Evolutionary conservation across 345 rosid genomes (phyloP), one percentile per base, ranked within the genome.

Genomic region (Salix brachista): DNA sequence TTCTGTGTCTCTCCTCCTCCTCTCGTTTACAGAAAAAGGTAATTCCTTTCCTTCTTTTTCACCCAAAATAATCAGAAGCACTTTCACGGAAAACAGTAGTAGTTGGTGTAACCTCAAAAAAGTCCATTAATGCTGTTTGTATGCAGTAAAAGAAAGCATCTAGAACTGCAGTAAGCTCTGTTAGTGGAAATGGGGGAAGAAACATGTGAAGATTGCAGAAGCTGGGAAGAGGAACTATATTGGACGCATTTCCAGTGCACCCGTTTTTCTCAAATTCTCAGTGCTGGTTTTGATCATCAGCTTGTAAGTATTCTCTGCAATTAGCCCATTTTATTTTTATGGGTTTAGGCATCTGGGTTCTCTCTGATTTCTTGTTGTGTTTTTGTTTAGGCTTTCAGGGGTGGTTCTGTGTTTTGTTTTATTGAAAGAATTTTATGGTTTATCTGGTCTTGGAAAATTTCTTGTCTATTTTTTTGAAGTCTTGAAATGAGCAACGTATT

Each of bases 151-250:
- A 56, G 28, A 56, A n/a, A 56, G 26, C n/a, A 56, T 34, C 5
- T 10, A 12, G 17, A 58, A 56, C 62, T 2, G 26, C 62, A 56
- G 14, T 56, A n/a, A 56, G 62, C n/a, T 56, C 62, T n/a, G 62
- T 13, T 8, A 37, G 75, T 73, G 65, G 76, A 85, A 72, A 90
- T 88, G 91, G 86, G 70, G 5, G 80, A 65, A 73, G 89, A 84
- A 48, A 76, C 76, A 1, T 85, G 89, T 69, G 68, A 70, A 11
- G 87, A 83, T 78, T 88, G 90, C 83, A 83, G 80, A 81, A 87
- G 82, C 79, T 87, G 93, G 96, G 93, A 87, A 79, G 97, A 94
- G 75, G 85, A 90, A 67, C 80, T 94, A 5, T 92, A 89, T 69
- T 92, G 98, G 97, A 88, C 82, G 64, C 91, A 89, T 77, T 94